Conservation (phyloP, 176 grass and related monocot species). For the Zea mays region DNA sequence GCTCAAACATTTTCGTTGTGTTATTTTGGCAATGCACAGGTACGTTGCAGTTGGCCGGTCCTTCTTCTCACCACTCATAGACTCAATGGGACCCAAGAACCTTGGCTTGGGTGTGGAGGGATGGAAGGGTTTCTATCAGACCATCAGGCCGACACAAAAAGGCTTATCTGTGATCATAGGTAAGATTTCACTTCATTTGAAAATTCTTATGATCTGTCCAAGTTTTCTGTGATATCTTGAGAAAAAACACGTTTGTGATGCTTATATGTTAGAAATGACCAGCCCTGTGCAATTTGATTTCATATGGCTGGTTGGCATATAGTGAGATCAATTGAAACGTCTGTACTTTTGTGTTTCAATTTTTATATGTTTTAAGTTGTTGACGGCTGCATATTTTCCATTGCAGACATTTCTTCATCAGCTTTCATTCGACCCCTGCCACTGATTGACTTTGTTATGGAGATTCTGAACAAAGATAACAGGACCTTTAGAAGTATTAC, state of each 20-base stretch:
- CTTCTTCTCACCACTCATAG: slow-evolving; percentile 57
- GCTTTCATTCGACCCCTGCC: slow-evolving; percentile 51
- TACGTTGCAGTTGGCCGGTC: slow-evolving; percentile 57
- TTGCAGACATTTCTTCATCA: slow-evolving; percentile 59
- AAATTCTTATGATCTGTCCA: background rate
- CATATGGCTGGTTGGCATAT: background rate
- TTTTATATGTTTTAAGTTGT: background rate
- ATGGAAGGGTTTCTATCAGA: slow-evolving; percentile 85
- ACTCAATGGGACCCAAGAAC: background rate
- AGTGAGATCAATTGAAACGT: background rate
- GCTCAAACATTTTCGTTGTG: background rate
- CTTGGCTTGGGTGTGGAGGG: slow-evolving; percentile 42
- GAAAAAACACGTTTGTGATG: background rate
- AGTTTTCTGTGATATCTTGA: background rate
- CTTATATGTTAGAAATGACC: background rate
- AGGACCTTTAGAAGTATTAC: background rate
- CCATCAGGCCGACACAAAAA: slow-evolving; percentile 62
- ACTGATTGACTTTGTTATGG: slow-evolving; percentile 44
- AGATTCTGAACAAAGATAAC: slow-evolving; percentile 33
- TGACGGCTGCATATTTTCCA: slow-evolving; percentile 1
- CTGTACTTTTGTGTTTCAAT: background rate
- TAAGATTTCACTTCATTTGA: slow-evolving; percentile 12
- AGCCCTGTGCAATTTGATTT: background rate
- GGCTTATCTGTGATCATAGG: slow-evolving; percentile 69
- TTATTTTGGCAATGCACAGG: slow-evolving; percentile 18